A percentile compares a stretch with the other conserved stretches of the same genome.
Conservation (phyloP, 1,284 basidiomycete species). For the Papiliotrema flavescens region DNA sequence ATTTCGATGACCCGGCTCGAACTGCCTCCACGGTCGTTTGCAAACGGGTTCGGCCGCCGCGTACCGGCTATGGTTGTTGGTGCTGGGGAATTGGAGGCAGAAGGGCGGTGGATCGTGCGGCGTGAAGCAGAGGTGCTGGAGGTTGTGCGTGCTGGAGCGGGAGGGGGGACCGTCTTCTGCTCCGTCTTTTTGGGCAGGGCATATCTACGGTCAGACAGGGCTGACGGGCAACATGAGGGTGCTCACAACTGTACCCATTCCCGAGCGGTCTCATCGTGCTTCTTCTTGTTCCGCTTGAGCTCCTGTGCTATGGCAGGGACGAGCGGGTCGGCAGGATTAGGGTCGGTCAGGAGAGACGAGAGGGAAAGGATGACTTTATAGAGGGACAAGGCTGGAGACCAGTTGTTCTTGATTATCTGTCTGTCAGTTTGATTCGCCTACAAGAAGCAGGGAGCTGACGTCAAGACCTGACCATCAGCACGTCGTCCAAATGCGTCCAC, state of each 20-base stretch:
- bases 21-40: constrained; percentile 5
- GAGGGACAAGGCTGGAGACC: constrained; percentile 84
- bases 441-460: constrained; percentile 21
- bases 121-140: constrained; percentile 3
- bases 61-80: constrained; percentile 22
- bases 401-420: constrained; percentile 80
- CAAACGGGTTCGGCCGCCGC: constrained; percentile 12
- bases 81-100: constrained; percentile 1
- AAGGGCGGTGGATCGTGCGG: background rate
- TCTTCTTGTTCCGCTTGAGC: constrained; percentile 83
- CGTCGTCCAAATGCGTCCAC: constrained; percentile 1
- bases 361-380: constrained; percentile 88
- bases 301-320: constrained; percentile 60
- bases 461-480: constrained; percentile 38
- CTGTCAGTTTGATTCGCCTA: constrained; percentile 50
- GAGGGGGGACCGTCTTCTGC: constrained; percentile 7
- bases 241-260: constrained; percentile 72
- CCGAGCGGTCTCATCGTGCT: constrained; percentile 86
- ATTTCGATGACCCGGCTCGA: constrained; percentile 1
- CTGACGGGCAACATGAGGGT: background rate
- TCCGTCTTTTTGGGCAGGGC: constrained; percentile 23
- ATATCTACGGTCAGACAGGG: constrained; percentile 20
- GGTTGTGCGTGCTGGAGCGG: constrained; percentile 5
- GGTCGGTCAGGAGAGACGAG: constrained; percentile 80
- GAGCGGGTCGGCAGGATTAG: constrained; percentile 65